phyloP scores from a whole-genome alignment of 2,329 filamentous ascomycete species.

The Cladophialophora bantiana region DNA sequence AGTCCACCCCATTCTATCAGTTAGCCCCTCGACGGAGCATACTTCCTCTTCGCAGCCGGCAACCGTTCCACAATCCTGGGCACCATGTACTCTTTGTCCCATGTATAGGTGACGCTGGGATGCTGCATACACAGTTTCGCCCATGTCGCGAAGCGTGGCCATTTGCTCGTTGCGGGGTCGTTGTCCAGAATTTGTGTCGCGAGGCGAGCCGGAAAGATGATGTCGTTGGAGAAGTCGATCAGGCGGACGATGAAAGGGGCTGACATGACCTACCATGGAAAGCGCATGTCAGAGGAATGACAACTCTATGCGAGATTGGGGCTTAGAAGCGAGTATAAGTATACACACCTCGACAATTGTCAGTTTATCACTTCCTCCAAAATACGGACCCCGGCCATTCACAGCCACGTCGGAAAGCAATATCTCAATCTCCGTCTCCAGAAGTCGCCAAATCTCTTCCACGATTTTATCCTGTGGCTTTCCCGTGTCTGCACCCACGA shows the following conservation, averaged over 20 bases:
- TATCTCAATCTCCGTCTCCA: constrained; percentile 77
- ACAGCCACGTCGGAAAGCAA: constrained; percentile 56
- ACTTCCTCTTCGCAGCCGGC: constrained; percentile 49
- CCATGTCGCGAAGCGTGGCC: constrained; percentile 74
- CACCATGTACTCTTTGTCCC: constrained; percentile 60
- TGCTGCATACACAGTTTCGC: constrained; percentile 65
- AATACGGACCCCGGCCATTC: constrained; percentile 59
- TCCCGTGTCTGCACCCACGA: constrained; percentile 56
- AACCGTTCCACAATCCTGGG: constrained; percentile 42
- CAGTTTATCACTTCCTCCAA: constrained; percentile 67
- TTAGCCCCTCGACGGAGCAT: constrained; percentile 39
- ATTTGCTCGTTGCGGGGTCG: neutral
- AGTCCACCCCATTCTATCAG: neutral
- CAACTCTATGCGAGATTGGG: constrained; percentile 5
- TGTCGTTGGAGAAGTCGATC: constrained; percentile 58
- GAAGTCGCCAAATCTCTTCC: constrained; percentile 60
- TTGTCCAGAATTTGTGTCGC: constrained; percentile 54
- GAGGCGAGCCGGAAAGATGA: constrained; percentile 52
- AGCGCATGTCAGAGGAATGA: neutral
- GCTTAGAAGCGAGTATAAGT: neutral
- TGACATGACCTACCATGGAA: constrained; percentile 60
- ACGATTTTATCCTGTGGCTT: constrained; percentile 59
- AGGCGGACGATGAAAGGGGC: constrained; percentile 73
- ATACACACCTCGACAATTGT: constrained; percentile 74
- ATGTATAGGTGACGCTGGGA: constrained; percentile 71